Base-by-base conservation (phyloP, 129 eudicot species). In the Sambucus nigra region DNA sequence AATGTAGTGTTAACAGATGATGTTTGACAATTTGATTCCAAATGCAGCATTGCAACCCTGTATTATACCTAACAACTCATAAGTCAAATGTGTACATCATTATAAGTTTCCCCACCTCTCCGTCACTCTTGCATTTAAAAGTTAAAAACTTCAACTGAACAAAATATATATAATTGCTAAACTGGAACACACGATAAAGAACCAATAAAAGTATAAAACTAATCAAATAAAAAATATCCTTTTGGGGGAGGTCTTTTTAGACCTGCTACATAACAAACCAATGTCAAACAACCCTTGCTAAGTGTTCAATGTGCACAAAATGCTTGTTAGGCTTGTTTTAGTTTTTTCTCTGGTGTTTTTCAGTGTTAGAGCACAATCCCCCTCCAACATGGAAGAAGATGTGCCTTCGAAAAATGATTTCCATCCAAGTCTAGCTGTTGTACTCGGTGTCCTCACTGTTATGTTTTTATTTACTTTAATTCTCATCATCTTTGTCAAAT, bases 381-480 rank as follows among this genome's bases (percentile, higher is more conserved):
- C 42, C 6, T 1, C 59, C n/a, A 63, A 29, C 3, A 24, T 8
- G 8, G 25, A 55, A 10, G n/a, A 29, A 13, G 21, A 45, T 48
- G 29, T 74, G 49, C 72, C 74, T 64, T 50, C 57, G 10, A 25
- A 55, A 35, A 14, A 50, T 29, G 75, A 55, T 39, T 81, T 80
- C 39, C 82, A 78, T 33, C 85, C 97, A 54, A 84, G 92, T 25
- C 51, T 88, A 18, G 89, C 91, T 0, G 83, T 84, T 38, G 89
- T 88, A 13, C 69, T 80, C 19, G 85, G 87, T 22, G 73, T 88
- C 53, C 87, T 88, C 4, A 44, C 78, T 42, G 14, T 78, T 54
- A 76, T 84, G 87, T 81, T 81, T 32, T 61, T 51, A 8, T 51
- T 84, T 59, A 84, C 92, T 22, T 73, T 80, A 33, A 3, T 75